These are phyloP conservation scores for Fraxinus quadrangulata DNA, from an alignment of 257 asterid genomes.

Conservation along the genomic window DNA sequence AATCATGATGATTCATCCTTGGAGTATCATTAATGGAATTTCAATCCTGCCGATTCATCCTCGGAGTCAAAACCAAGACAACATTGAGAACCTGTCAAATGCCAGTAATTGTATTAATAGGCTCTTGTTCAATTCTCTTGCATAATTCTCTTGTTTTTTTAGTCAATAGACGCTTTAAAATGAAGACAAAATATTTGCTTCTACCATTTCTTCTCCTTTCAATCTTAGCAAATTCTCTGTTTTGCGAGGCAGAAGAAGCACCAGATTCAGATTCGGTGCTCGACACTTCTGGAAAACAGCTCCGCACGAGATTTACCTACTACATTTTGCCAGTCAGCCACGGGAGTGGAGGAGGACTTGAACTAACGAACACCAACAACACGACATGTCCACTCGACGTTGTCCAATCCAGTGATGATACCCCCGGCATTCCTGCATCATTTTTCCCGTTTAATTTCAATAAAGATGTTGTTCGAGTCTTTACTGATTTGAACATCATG, in stretches of 20 bases:
- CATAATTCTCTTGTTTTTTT: no score
- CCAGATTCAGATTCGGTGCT: not conserved
- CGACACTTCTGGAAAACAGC: not conserved
- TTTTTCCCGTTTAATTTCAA: not conserved
- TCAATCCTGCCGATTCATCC: no score
- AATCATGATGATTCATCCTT: no score
- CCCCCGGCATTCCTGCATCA: not conserved
- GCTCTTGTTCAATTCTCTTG: no score
- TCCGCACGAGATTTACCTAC: not conserved
- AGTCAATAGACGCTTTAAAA: no score
- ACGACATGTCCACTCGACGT: not conserved
- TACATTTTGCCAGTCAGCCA: not conserved
- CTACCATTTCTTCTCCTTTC: not conserved
- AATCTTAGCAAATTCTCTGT: not conserved
- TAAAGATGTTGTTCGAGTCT: not conserved
- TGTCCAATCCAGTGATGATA: not conserved
- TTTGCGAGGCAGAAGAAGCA: not conserved
- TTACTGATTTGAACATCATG: not conserved
- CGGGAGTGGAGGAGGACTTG: not conserved
- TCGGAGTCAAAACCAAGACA: no score
- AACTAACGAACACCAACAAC: not conserved
- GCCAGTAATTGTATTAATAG: no score
- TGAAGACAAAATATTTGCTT: not conserved
- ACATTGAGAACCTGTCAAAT: no score
- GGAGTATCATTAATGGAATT: no score